Evolutionary conservation across 495 filamentous ascomycete genomes (phyloP).

Genomic region (Tuber umbilicatum): DNA sequence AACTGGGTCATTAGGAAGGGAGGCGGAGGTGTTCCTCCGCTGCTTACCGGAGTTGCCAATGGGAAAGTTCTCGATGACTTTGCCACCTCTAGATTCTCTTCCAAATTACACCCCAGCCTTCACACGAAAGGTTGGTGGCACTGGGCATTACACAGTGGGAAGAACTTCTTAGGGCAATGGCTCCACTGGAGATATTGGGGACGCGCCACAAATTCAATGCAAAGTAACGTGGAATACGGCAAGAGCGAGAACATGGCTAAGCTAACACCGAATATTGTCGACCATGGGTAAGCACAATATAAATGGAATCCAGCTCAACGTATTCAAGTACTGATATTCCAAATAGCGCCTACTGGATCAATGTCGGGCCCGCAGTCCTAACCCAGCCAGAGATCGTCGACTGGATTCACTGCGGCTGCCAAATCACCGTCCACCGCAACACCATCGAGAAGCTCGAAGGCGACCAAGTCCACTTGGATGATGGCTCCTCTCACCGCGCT

Average conservation of each 20-base stretch:
- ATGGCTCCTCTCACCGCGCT: slow-evolving; percentile 2
- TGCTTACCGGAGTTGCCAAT: slow-evolving; percentile 38
- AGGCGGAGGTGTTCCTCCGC: slow-evolving; percentile 41
- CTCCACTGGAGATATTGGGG: slow-evolving; percentile 24
- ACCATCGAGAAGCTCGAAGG: slow-evolving; percentile 2
- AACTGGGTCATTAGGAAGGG: slow-evolving; percentile 45
- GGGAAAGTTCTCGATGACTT: slow-evolving; percentile 27
- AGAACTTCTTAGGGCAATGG: slow-evolving; percentile 19
- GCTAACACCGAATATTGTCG: slow-evolving; percentile 11
- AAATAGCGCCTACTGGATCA: slow-evolving; percentile 19
- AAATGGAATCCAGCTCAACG: neutral
- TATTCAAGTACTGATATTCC: slow-evolving; percentile 8
- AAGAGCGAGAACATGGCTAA: slow-evolving; percentile 21
- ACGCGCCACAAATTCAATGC: slow-evolving; percentile 3
- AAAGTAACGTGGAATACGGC: slow-evolving; percentile 10
- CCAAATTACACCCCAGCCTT: slow-evolving; percentile 21
- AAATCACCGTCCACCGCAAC: slow-evolving; percentile 15
- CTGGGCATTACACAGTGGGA: slow-evolving; percentile 16
- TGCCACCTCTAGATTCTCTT: slow-evolving; percentile 9
- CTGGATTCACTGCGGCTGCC: slow-evolving; percentile 7
- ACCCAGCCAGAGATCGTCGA: slow-evolving; percentile 13
- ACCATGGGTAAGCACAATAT: slow-evolving; percentile 12
- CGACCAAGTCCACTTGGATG: slow-evolving; percentile 4
- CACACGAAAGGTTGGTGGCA: slow-evolving; percentile 19
- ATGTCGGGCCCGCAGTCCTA: slow-evolving; percentile 12